Percentiles rank a stretch among this genome's conserved stretches.
Conservation (phyloP, 148 eudicot genomes). For the Rhododendron henanense region DNA sequence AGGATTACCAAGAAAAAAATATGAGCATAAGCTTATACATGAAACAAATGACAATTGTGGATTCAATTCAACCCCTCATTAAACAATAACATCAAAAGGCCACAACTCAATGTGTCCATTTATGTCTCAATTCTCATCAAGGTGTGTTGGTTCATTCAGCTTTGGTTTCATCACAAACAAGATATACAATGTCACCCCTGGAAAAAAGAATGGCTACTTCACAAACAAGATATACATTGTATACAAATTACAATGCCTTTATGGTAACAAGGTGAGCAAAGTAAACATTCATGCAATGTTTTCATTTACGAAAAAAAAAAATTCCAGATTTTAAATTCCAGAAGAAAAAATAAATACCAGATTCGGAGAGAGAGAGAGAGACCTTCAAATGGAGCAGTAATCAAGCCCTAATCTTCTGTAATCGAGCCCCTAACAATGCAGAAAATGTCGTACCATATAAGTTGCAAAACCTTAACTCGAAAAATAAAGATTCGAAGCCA, state of each 20-base stretch:
- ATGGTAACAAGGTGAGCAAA: neutral
- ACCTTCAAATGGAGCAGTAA: no score
- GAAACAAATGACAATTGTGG: neutral
- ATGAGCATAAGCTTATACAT: conserved; percentile 1
- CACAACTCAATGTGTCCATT: neutral
- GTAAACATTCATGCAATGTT: no score
- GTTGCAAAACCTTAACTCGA: no score
- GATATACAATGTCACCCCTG: neutral
- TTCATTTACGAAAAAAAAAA: no score
- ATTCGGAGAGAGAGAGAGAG: no score
- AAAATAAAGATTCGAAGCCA: no score
- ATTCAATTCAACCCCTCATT: neutral
- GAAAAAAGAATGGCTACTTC: neutral
- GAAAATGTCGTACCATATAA: no score
- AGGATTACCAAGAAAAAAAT: neutral
- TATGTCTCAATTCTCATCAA: neutral
- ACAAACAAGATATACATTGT: neutral
- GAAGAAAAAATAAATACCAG: no score
- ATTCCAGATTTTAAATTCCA: no score
- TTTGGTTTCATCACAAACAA: neutral
- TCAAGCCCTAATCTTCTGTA: no score
- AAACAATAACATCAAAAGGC: neutral
- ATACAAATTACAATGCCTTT: neutral
- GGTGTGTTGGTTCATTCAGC: neutral
- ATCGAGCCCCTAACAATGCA: no score